These are phyloP conservation scores for Diaporthe australafricana DNA, from an alignment of 2,329 filamentous ascomycete genomes.

Conservation along the genomic window DNA sequence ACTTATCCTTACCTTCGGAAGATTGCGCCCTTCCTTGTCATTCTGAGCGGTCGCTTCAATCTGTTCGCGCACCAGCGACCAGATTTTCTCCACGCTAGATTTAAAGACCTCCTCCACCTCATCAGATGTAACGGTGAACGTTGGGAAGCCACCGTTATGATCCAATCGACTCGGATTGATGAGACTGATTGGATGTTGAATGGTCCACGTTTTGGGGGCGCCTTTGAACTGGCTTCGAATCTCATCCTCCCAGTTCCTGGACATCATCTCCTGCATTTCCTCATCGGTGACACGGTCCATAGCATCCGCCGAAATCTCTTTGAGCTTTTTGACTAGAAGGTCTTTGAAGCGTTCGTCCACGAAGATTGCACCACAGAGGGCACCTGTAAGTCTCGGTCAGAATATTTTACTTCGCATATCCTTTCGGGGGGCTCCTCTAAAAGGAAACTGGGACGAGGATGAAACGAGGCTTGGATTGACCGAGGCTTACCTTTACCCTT, in stretches of 20 bases:
- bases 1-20: slow-evolving; percentile 43
- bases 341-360: slow-evolving; percentile 52
- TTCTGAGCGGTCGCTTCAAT: slow-evolving; percentile 33
- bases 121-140: background rate
- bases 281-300: background rate
- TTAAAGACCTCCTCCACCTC: slow-evolving; percentile 44
- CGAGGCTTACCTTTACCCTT: slow-evolving; percentile 48
- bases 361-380: slow-evolving; percentile 53
- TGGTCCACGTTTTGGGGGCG: slow-evolving; percentile 20
- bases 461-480: too few species aligned
- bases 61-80: slow-evolving; percentile 43
- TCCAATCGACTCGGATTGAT: background rate
- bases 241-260: slow-evolving; percentile 41
- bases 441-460: too few species aligned
- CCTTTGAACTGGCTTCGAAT: slow-evolving; percentile 43
- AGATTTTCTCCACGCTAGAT: slow-evolving; percentile 40
- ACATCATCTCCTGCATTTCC: background rate
- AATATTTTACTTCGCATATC: background rate
- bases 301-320: background rate
- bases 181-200: slow-evolving; percentile 24
- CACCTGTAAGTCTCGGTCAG: slow-evolving; percentile 43
- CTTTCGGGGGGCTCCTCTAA: too few species aligned
- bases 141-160: background rate
- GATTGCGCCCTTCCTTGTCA: slow-evolving; percentile 8
- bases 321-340: slow-evolving; percentile 44